Evolutionary conservation across 371 early-diverging fungal genomes (phyloP), one percentile per base, ranked within the genome.

Genomic region (Apophysomyces ossiformis): DNA sequence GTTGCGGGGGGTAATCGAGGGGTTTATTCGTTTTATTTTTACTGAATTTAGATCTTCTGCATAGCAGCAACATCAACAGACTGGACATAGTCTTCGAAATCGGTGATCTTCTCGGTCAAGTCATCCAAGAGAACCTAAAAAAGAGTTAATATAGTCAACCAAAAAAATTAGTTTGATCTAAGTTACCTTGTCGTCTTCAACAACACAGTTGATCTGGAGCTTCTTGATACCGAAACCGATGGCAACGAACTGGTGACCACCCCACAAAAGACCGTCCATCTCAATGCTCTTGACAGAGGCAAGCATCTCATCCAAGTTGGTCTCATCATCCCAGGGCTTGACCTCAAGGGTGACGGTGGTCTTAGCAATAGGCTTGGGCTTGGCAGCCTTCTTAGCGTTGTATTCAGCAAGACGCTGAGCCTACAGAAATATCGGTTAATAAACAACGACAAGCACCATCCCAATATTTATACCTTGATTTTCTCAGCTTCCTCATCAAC

Each of bases 321-420:
- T 97, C 72, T 96, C 96, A 82, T 95, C 95, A 84, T 96, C 97
- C 97, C 97, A 97, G 71, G 97, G 96, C 93, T 97, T 97, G 75
- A 96, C 90, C 67, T 97, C 97, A 45, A 95, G 86, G 72, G 91
- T 88, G 76, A 96, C 83, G 78, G 91, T 89, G 73, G 96, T 95
- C 92, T 97, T 97, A 81, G 96, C 96, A 72, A 86, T 86, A 63
- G 89, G 82, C 84, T 90, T 91, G 72, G 97, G 96, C 93, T 95
- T 96, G 72, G 84, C 82, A 59, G 93, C 95, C 91, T 97, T 97
- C 89, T 92, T 94, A 73, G 90, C 93, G 69, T 87, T 78, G 90
- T 97, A 97, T 82, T 91, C 97, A 68, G 90, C 95, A 67, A 97
- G 82, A 80, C 96, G 92, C 84, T 93, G 82, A 64, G 85, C 91